Evolutionary conservation across 2,329 filamentous ascomycete species (phyloP).

Genomic region (Fusarium oxysporum): DNA sequence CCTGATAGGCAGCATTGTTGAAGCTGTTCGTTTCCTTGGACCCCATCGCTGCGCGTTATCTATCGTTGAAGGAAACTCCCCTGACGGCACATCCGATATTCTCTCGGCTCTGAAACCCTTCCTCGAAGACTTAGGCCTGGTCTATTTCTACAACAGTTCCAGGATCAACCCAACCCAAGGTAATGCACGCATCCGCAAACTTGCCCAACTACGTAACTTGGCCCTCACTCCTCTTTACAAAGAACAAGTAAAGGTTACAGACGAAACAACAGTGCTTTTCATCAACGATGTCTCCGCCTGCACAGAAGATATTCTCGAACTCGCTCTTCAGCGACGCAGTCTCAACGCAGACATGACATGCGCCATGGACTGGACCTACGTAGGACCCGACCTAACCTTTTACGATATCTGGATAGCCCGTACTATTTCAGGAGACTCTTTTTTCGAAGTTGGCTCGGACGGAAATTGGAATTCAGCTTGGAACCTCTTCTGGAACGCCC

Average conservation of each 20-base stretch:
- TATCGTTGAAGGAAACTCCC: constrained; percentile 66
- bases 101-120: constrained; percentile 55
- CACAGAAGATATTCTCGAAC: constrained; percentile 67
- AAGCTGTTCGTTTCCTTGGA: constrained; percentile 62
- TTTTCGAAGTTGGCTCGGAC: constrained; percentile 64
- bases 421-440: constrained; percentile 63
- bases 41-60: constrained; percentile 63
- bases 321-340: constrained; percentile 59
- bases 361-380: constrained; percentile 68
- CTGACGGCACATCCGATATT: constrained; percentile 65
- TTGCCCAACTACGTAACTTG: constrained; percentile 64
- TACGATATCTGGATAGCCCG: constrained; percentile 69
- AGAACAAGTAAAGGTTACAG: constrained; percentile 39
- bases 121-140: constrained; percentile 53
- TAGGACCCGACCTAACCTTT: constrained; percentile 59
- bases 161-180: constrained; percentile 56
- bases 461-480: constrained; percentile 61
- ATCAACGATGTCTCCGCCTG: constrained; percentile 67
- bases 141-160: constrained; percentile 58
- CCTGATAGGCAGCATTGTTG: constrained; percentile 63
- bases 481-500: constrained; percentile 64
- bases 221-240: constrained; percentile 61
- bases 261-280: constrained; percentile 61
- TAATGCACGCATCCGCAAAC: constrained; percentile 57
- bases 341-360: constrained; percentile 67